These are phyloP conservation scores for Sechiopsis laciniata DNA, from an alignment of 306 rosid species.

Conservation along the genomic window DNA sequence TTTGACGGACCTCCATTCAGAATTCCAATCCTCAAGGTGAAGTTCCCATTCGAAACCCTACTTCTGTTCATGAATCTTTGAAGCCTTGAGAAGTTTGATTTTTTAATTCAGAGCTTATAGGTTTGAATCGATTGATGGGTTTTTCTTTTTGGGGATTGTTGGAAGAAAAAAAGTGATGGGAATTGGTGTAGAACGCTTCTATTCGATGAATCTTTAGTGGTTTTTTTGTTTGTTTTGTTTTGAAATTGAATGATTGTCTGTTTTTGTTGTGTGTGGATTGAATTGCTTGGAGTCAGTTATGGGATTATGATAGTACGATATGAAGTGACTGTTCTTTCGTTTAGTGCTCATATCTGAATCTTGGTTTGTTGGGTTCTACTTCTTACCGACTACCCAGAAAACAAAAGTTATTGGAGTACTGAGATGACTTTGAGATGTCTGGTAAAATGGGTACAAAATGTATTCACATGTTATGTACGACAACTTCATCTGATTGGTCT, in stretches of 20 bases:
- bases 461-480: constrained; percentile 10
- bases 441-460: constrained; percentile 1
- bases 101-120: not conserved
- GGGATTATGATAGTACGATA: not conserved
- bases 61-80: not conserved
- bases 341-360: not conserved
- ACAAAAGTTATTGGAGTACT: not conserved
- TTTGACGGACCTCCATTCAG: not conserved
- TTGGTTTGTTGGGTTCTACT: constrained; percentile 9
- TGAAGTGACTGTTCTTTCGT: constrained; percentile 5
- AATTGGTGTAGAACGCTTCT: not conserved
- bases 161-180: not conserved
- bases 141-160: not conserved
- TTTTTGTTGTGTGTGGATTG: not conserved
- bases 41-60: constrained; percentile 12
- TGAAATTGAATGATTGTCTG: constrained; percentile 1
- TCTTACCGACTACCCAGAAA: not conserved
- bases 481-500: not conserved
- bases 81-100: too few species aligned
- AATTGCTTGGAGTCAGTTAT: constrained; percentile 10
- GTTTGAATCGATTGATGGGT: not conserved
- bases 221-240: not conserved
- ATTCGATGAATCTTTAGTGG: too few species aligned
- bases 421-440: not conserved
- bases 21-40: constrained; percentile 12